Evolutionary conservation across 352 stramenopile species (phyloP), one percentile per base, ranked within the genome.

Genomic region (Aphanomyces cochlioides): DNA sequence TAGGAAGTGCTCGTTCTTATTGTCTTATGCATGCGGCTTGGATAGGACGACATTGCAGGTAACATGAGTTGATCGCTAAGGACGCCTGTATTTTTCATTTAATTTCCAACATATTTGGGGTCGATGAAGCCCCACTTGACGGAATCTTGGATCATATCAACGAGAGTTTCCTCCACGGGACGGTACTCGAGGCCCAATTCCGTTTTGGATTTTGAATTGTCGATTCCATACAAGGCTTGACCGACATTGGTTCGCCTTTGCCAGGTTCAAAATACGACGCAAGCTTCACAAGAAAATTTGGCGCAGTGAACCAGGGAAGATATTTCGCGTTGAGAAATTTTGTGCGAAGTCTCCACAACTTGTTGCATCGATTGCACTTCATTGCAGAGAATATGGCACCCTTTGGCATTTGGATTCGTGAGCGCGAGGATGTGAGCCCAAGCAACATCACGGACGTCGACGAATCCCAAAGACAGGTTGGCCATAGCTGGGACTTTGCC

Each of bases 371-470:
- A 50, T 12, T n/a, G 17, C 10, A 50, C 17, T 50, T 50, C 10
- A 50, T n/a, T n/a, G 17, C 50, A 21, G 21, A 67, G 60, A 37
- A 72, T 65, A 34, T 72, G 65, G 19, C 65, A 21, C 12, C 65
- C 65, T 28, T 4, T 39, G 5, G 50, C 67, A 5, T 19, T 36
- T 13, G 56, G 10, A 15, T 15, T 61, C 36, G 65, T 13, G 13
- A 73, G 39, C 13, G 67, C 73, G 8, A 64, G 28, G 10, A 75
- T 57, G 41, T 77, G 72, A 0, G 61, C 61, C 8, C 15, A 28
- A 13, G 72, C 68, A 5, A 72, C 57, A 39, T 77, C 72, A 40
- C 72, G 67, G 13, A 77, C 69, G 41, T 77, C 72, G 36, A 75
- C 69, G 15, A 77, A 17, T 15, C 56, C n/a, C 12, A 38, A 36